Conservation (phyloP, 495 filamentous ascomycete species). For the Trichoderma gamsii region DNA sequence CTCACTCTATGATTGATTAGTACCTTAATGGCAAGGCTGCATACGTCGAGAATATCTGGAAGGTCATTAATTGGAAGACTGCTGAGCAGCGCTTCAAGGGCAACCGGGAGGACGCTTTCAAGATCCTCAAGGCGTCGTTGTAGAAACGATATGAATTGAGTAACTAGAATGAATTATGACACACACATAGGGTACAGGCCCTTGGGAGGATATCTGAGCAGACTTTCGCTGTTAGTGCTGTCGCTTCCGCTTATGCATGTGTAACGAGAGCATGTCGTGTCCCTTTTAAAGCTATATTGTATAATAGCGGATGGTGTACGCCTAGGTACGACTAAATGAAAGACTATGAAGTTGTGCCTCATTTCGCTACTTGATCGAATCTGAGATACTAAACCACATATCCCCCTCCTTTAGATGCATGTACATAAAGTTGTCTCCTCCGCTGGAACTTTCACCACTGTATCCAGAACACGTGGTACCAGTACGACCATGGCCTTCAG, state of each 20-base stretch:
- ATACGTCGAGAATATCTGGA: conserved; percentile 95
- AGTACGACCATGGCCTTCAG: background rate
- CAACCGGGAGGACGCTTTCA: conserved; percentile 32
- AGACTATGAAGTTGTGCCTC: background rate
- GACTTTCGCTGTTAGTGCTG: background rate
- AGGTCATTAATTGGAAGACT: conserved; percentile 95
- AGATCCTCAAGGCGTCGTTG: conserved; percentile 30
- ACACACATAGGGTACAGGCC: background rate
- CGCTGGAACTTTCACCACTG: background rate
- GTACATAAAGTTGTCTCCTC: background rate
- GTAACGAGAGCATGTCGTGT: background rate
- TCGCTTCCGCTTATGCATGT: background rate
- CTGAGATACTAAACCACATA: background rate
- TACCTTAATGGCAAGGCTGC: conserved; percentile 98
- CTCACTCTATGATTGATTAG: conserved; percentile 22
- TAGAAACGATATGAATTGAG: conserved; percentile 17
- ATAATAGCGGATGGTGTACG: background rate
- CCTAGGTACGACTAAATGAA: background rate
- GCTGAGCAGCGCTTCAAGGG: conserved; percentile 73
- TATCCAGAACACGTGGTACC: background rate
- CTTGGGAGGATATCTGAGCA: background rate
- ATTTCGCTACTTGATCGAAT: background rate
- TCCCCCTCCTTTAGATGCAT: background rate
- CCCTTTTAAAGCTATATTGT: background rate
- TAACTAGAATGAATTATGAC: background rate